Evolutionary conservation across 257 asterid genomes (phyloP).

Genomic region (Ilex asprella): DNA sequence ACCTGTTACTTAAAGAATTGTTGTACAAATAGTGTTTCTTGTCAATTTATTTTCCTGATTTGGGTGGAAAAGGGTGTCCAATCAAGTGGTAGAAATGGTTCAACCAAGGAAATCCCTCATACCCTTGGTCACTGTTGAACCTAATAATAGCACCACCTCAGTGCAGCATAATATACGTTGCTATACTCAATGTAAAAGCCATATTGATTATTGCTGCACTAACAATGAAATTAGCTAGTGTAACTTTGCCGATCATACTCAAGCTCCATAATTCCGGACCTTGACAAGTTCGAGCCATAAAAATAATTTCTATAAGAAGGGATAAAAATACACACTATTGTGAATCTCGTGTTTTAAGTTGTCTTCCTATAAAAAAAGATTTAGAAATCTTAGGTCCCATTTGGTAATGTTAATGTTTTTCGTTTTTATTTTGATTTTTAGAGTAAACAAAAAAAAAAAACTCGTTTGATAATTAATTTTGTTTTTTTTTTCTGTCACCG

Average conservation of each 20-base stretch:
- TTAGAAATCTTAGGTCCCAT: too few relatives aligned
- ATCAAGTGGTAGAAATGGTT: slow-evolving; percentile 17
- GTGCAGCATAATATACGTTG: slow-evolving; percentile 33
- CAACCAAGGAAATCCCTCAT: slow-evolving; percentile 11
- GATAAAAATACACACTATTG: too few relatives aligned
- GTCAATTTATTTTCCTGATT: slow-evolving; percentile 7
- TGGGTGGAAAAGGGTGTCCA: slow-evolving; percentile 24
- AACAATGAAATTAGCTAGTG: neutral
- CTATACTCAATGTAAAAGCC: slow-evolving; percentile 17
- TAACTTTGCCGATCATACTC: slow-evolving; percentile 1
- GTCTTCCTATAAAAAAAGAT: too few relatives aligned
- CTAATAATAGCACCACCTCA: slow-evolving; percentile 19
- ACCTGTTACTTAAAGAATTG: slow-evolving; percentile 13
- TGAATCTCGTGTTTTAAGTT: too few relatives aligned
- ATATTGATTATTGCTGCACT: slow-evolving; percentile 9
- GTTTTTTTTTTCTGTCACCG: too few relatives aligned
- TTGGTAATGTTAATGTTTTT: too few relatives aligned
- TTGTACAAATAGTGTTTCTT: slow-evolving; percentile 17
- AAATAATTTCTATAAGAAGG: too few relatives aligned
- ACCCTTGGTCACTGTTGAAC: slow-evolving; percentile 6
- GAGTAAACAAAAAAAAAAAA: too few relatives aligned
- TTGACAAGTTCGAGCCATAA: too few relatives aligned
- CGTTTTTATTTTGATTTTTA: too few relatives aligned
- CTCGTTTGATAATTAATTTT: too few relatives aligned
- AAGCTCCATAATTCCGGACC: neutral